Percentiles rank a stretch among this genome's conserved stretches.
phyloP scores from a whole-genome alignment of 140 eudicot genomes.

The Oenanthe javanica region DNA sequence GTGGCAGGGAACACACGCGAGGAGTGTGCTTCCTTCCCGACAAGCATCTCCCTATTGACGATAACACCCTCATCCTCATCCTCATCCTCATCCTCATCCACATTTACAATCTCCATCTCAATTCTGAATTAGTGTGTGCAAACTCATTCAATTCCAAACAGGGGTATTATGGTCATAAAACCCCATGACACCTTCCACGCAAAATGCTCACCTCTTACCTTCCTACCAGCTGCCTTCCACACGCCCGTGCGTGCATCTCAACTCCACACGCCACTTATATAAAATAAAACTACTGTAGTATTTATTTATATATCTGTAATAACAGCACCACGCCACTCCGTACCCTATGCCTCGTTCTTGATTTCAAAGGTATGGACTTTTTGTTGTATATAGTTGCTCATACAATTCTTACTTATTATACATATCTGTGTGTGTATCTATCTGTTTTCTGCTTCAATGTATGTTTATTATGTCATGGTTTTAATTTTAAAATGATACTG shows the following conservation, averaged over 20 bases:
- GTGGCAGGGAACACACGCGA: not conserved
- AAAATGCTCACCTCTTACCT: too few species aligned
- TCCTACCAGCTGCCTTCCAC: conserved; percentile 14
- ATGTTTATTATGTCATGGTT: too few species aligned
- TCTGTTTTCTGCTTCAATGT: too few species aligned
- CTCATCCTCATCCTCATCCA: not conserved
- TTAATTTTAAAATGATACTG: too few species aligned
- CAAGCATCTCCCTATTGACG: not conserved
- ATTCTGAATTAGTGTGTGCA: not conserved
- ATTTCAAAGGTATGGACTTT: not conserved
- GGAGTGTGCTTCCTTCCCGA: not conserved
- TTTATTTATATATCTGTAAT: not conserved
- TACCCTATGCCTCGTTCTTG: conserved; percentile 5
- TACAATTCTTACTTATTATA: too few species aligned
- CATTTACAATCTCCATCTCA: too few species aligned
- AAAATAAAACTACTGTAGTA: too few species aligned
- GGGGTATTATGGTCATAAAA: not conserved
- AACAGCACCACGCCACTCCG: not conserved
- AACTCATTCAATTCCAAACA: rapidly evolving
- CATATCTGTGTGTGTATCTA: too few species aligned
- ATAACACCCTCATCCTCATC: not conserved
- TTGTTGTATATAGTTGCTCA: too few species aligned
- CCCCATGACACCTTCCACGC: not conserved
- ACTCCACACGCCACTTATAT: not conserved
- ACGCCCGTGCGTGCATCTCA: conserved; percentile 39